A percentile compares a stretch with the other conserved stretches of the same genome.
These are phyloP conservation scores for Ascochyta koolunga DNA, from an alignment of 2,329 filamentous ascomycete genomes.

Conservation along the genomic window DNA sequence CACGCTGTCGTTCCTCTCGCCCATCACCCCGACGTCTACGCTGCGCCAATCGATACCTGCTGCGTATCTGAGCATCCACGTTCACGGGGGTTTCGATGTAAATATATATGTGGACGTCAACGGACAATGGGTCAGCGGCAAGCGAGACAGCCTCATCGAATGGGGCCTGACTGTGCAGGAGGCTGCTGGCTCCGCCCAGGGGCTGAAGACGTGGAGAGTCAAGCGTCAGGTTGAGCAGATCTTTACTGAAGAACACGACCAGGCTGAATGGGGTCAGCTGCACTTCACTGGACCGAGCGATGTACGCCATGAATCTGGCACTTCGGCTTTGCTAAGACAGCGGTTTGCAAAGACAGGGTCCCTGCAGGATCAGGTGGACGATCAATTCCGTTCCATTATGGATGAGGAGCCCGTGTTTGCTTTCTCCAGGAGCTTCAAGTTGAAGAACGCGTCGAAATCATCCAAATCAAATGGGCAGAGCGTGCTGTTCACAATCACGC, in stretches of 20 bases:
- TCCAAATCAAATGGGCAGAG: slow-evolving; percentile 44
- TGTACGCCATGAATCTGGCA: slow-evolving; percentile 72
- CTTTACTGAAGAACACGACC: slow-evolving; percentile 75
- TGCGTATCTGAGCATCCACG: slow-evolving; percentile 74
- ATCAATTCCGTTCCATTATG: slow-evolving; percentile 71
- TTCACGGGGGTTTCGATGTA: slow-evolving; percentile 66
- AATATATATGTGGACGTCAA: slow-evolving; percentile 57
- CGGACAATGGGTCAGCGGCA: slow-evolving; percentile 79
- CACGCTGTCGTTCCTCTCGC: slow-evolving; percentile 72
- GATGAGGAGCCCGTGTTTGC: slow-evolving; percentile 83
- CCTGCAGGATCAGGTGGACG: slow-evolving; percentile 70
- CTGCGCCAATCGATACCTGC: slow-evolving; percentile 82
- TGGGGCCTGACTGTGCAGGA: slow-evolving; percentile 66
- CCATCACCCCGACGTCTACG: slow-evolving; percentile 81
- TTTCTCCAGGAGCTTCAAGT: slow-evolving; percentile 57
- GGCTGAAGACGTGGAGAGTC: slow-evolving; percentile 71
- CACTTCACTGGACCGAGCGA: slow-evolving; percentile 75
- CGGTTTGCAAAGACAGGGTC: slow-evolving; percentile 72
- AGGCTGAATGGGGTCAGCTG: slow-evolving; percentile 82
- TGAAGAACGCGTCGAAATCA: slow-evolving; percentile 22
- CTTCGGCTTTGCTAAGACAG: slow-evolving; percentile 68
- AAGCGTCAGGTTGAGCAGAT: slow-evolving; percentile 66
- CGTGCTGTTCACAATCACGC: slow-evolving; percentile 75
- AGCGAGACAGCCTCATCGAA: slow-evolving; percentile 69
- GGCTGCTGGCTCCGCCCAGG: slow-evolving; percentile 43